Conservation (phyloP, 257 asterid species). For the Solanum etuberosum region DNA sequence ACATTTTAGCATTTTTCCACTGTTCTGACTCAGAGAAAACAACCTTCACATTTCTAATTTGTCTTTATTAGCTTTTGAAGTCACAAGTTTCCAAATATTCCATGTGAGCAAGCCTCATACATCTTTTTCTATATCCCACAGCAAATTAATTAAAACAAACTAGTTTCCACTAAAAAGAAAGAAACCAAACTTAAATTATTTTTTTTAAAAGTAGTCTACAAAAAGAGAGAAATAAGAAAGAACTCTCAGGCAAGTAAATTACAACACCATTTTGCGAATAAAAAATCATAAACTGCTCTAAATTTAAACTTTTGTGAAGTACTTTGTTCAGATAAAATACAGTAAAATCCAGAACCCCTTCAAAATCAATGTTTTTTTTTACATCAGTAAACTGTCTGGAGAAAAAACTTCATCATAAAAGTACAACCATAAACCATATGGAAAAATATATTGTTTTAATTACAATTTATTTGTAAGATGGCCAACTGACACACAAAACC, state of each 20-base stretch:
- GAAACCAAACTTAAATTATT: background rate
- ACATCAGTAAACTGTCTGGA: background rate
- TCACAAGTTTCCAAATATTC: background rate
- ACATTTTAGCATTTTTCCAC: background rate
- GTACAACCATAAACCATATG: background rate
- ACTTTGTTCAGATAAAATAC: background rate
- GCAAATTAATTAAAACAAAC: background rate
- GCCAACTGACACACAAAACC: background rate
- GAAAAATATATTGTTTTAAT: background rate
- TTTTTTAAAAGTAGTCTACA: too few species aligned
- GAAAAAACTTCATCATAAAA: background rate
- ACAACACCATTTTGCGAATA: background rate
- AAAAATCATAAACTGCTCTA: background rate
- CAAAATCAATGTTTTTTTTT: background rate
- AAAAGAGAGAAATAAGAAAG: too few species aligned
- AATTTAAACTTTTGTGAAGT: background rate
- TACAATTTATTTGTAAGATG: background rate
- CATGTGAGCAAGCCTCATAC: background rate
- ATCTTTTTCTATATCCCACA: background rate
- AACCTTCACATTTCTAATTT: background rate
- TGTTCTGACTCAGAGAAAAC: background rate
- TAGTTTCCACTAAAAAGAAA: background rate
- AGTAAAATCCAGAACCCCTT: background rate
- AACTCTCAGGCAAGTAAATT: background rate
- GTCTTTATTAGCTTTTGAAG: background rate